A percentile compares a stretch with the other conserved stretches of the same genome.
Evolutionary conservation across 2,329 filamentous ascomycete species (phyloP).

Genomic region (Aspergillus luchuensis): DNA sequence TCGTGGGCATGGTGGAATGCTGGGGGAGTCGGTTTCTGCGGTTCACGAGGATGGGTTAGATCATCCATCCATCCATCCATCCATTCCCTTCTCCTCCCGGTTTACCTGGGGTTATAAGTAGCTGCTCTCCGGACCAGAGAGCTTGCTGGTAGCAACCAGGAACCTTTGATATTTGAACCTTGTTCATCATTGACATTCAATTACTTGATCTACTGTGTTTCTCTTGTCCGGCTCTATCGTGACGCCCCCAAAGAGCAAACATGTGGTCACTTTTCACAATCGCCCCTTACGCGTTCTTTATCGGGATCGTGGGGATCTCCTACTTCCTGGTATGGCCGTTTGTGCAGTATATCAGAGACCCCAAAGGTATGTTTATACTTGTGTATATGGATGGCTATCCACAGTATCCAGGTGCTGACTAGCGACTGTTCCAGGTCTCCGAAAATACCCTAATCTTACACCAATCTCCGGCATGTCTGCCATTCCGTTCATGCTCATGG

Average conservation of each 20-base stretch:
- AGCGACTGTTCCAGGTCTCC: constrained; percentile 38
- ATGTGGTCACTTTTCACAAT: constrained; percentile 26
- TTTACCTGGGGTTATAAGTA: constrained; percentile 2
- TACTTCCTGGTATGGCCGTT: constrained; percentile 31
- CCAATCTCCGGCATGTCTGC: constrained; percentile 50
- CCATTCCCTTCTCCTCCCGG: not conserved
- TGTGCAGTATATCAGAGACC: constrained; percentile 30
- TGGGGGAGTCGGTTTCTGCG: not conserved
- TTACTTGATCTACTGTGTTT: not conserved
- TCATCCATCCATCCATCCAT: not conserved
- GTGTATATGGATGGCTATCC: not conserved
- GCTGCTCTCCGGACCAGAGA: not conserved
- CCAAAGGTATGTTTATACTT: constrained; percentile 26
- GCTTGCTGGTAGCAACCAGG: not conserved
- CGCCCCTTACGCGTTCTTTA: constrained; percentile 27
- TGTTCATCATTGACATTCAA: not conserved
- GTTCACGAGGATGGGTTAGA: not conserved
- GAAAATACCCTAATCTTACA: constrained; percentile 50
- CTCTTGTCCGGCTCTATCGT: not conserved
- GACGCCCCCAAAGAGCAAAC: not conserved
- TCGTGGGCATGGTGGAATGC: not conserved
- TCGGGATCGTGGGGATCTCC: constrained; percentile 25
- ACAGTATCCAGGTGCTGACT: constrained; percentile 1
- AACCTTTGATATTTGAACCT: not conserved
- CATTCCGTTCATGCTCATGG: constrained; percentile 51